phyloP scores from a whole-genome alignment of 768 basidiomycete genomes.

The Dendrothele bispora region DNA sequence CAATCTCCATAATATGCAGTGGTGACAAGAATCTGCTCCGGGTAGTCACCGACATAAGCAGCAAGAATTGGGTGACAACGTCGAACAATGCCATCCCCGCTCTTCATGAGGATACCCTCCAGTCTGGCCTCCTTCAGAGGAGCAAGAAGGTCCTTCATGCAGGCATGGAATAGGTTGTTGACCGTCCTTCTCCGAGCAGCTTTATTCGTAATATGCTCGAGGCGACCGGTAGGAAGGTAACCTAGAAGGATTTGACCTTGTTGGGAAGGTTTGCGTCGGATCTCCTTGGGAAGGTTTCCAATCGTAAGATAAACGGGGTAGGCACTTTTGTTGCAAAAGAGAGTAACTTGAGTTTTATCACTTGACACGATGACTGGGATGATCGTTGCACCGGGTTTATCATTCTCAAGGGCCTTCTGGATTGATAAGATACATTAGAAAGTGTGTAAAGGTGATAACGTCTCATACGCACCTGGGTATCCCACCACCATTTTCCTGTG shows the following conservation, averaged over 20 bases:
- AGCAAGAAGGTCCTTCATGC: conserved; percentile 27
- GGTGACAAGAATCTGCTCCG: no score
- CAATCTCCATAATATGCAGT: conserved; percentile 25
- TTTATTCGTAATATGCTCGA: conserved; percentile 28
- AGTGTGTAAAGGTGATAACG: background rate
- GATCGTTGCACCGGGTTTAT: no score
- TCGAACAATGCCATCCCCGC: conserved; percentile 34
- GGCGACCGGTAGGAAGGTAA: conserved; percentile 38
- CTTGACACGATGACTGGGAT: no score
- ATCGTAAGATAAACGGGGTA: conserved; percentile 48
- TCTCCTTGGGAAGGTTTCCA: conserved; percentile 45
- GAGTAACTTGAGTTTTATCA: no score
- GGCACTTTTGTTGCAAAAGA: no score
- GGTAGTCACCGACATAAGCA: no score
- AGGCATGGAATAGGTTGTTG: conserved; percentile 38
- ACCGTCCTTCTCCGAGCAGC: conserved; percentile 14
- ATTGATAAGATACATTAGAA: background rate
- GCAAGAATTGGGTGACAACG: no score
- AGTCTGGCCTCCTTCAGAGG: no score
- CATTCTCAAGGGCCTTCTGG: conserved; percentile 22
- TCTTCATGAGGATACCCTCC: conserved; percentile 18
- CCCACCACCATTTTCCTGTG: conserved; percentile 54
- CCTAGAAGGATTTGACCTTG: conserved; percentile 36
- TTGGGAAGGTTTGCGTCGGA: no score
- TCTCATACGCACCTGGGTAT: conserved; percentile 35